phyloP scores from a whole-genome alignment of 805 yeast genomes.

The Peterozyma toletana region DNA sequence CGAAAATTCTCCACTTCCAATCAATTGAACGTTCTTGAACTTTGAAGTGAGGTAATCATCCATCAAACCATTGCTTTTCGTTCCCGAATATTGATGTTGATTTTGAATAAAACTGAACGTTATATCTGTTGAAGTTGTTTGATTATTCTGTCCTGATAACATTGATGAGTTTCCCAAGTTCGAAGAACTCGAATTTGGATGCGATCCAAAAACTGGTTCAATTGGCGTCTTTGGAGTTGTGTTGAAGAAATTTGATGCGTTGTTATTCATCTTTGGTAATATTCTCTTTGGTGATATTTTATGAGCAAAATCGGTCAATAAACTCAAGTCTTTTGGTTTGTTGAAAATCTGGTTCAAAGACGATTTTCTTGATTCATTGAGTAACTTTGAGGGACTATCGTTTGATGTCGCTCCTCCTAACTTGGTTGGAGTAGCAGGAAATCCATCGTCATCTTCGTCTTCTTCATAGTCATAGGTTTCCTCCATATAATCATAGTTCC shows the following conservation, averaged over 20 bases:
- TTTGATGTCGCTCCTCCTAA: slow-evolving; percentile 14
- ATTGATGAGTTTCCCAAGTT: slow-evolving; percentile 11
- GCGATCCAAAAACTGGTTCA: slow-evolving; percentile 14
- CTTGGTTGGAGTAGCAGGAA: slow-evolving; percentile 39
- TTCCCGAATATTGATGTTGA: background rate
- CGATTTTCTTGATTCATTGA: slow-evolving; percentile 5
- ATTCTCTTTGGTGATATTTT: background rate
- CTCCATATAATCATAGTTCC: slow-evolving; percentile 14
- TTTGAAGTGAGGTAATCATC: slow-evolving; percentile 40
- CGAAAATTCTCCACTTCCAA: slow-evolving; percentile 89
- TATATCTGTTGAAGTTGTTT: slow-evolving; percentile 10
- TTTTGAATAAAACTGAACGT: slow-evolving; percentile 7
- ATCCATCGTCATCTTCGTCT: slow-evolving; percentile 8
- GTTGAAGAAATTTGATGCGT: background rate
- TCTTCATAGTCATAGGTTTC: slow-evolving; percentile 11
- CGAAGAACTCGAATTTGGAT: slow-evolving; percentile 1
- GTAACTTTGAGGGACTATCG: slow-evolving; percentile 11
- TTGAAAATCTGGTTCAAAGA: background rate
- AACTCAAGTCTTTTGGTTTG: background rate
- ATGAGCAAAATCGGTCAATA: background rate
- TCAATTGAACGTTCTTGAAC: slow-evolving; percentile 58
- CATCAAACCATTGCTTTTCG: slow-evolving; percentile 10
- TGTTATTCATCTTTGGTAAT: background rate
- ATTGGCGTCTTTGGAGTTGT: slow-evolving; percentile 21
- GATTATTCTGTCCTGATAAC: slow-evolving; percentile 8